phyloP scores from a whole-genome alignment of 2,329 filamentous ascomycete genomes.

The Neocucurbitaria cava region DNA sequence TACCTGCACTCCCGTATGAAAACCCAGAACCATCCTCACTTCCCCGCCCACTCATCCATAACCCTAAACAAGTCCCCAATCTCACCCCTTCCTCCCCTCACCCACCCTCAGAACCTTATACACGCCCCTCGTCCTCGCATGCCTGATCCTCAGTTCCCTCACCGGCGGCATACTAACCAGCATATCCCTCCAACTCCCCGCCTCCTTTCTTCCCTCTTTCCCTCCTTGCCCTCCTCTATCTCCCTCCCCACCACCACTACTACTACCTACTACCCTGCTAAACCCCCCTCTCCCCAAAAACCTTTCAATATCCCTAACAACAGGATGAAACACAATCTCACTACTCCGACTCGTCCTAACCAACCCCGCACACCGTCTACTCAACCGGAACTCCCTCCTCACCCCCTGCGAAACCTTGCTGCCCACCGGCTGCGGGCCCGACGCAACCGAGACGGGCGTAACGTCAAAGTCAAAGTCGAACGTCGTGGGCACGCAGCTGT shows the following conservation, averaged over 20 bases:
- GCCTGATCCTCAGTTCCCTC: conserved; percentile 11
- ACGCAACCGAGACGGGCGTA: conserved; percentile 1
- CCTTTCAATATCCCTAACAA: conserved; percentile 10
- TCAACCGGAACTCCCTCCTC: conserved; percentile 8
- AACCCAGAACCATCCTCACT: no score
- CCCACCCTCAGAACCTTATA: conserved; percentile 6
- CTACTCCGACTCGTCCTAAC: conserved; percentile 16
- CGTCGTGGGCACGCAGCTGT: conserved; percentile 12
- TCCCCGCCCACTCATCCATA: conserved; percentile 12
- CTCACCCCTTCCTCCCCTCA: conserved; percentile 9
- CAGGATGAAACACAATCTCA: conserved; percentile 18
- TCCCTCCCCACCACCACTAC: not conserved
- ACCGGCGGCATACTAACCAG: conserved; percentile 19
- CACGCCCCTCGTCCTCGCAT: conserved; percentile 5
- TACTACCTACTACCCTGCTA: not conserved
- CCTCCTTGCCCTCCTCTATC: no score
- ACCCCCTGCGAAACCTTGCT: conserved; percentile 1
- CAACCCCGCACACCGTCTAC: conserved; percentile 12
- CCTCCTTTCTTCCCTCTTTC: not conserved
- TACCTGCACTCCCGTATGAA: no score
- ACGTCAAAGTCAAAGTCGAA: conserved; percentile 18
- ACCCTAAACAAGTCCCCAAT: conserved; percentile 13
- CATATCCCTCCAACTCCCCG: conserved; percentile 12
- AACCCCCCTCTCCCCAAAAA: conserved; percentile 1
- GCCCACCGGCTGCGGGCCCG: conserved; percentile 3